These are phyloP conservation scores for Phytophthora sansomeana DNA, from an alignment of 352 stramenopile genomes.

Conservation along the genomic window DNA sequence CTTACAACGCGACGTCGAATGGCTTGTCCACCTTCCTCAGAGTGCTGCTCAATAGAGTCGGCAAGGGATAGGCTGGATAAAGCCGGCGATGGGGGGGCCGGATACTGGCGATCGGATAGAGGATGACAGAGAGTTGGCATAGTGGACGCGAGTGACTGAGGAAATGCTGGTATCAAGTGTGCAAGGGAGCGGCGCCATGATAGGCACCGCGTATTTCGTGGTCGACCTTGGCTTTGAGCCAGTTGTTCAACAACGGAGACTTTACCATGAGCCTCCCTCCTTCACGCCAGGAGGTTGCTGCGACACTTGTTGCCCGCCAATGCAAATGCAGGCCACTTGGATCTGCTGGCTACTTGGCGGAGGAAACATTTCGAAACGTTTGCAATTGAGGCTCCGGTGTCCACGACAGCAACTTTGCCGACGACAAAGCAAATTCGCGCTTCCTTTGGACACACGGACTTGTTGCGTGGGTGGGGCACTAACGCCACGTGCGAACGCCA, in stretches of 20 bases:
- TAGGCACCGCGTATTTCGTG: too few relatives aligned
- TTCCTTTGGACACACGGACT: background rate
- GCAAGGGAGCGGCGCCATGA: background rate
- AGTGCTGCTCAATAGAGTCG: conserved; percentile 30
- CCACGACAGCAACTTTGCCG: too few relatives aligned
- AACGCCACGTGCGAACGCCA: background rate
- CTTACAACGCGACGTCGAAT: conserved; percentile 32
- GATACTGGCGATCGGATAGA: background rate
- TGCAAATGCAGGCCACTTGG: background rate
- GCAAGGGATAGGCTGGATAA: conserved; percentile 20
- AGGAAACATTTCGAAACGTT: background rate
- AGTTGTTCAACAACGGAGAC: too few relatives aligned
- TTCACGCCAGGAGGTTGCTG: too few relatives aligned
- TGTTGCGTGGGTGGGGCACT: background rate
- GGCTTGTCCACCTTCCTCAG: too few relatives aligned
- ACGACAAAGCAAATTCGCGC: too few relatives aligned
- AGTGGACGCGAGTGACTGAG: background rate
- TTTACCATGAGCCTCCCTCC: too few relatives aligned
- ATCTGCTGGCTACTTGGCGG: background rate
- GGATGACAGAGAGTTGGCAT: background rate
- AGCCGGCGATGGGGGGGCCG: background rate
- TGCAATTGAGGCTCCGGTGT: background rate
- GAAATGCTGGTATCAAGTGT: background rate
- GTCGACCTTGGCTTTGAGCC: too few relatives aligned
- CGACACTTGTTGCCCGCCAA: too few relatives aligned